Base-by-base conservation (phyloP, 2,329 filamentous ascomycete species). In the Aspergillus tanneri region DNA sequence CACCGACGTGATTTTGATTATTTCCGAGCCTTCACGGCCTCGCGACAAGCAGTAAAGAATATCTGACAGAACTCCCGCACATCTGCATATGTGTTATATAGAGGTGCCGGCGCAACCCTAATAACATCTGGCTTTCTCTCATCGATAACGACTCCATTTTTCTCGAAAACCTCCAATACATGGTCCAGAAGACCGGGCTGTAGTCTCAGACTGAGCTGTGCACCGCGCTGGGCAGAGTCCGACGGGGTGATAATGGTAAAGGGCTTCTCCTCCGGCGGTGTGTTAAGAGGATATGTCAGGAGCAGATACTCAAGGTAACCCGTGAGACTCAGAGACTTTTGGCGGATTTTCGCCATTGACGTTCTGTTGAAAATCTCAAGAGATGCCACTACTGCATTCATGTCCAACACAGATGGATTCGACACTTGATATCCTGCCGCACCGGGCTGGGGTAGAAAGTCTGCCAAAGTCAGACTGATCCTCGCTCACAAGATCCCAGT, bases 101-200 rank as follows among this genome's bases (percentile, higher is more conserved):
- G 67, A 7, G 90, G 90, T 34, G 87, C 86, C 1, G 91, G 90
- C 2, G 90, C 89, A 1, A 95, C 83, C 2, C 90, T 77, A 42
- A 96, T 85, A 12, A 96, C 90, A 64, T 91, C 85, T 1, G 91
- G 90, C 67, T 88, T 88, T 50, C 90, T 77, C 77, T 93, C 87
- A 64, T 96, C 90, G 28, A 88, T 83, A 1, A 95, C 80, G 2
- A 93, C 83, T 1, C 86, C 87, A 2, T 81, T 78, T 10, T 81
- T 77, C 57, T 88, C 82, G 22, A 96, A 67, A 22, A 77, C 77
- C 35, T 75, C 72, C 50, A 83, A 77, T 2, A 95, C 82, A 5
- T 64, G 64, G n/a, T 92, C 88, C 46, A 95, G 70, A 43, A 93
- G 62, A 0, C 86, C 88, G 1, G 81, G 77, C 14, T 78, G 72